These are phyloP conservation scores for Caryopteris hybrid DNA, from an alignment of 305 asterid species.

Conservation along the genomic window DNA sequence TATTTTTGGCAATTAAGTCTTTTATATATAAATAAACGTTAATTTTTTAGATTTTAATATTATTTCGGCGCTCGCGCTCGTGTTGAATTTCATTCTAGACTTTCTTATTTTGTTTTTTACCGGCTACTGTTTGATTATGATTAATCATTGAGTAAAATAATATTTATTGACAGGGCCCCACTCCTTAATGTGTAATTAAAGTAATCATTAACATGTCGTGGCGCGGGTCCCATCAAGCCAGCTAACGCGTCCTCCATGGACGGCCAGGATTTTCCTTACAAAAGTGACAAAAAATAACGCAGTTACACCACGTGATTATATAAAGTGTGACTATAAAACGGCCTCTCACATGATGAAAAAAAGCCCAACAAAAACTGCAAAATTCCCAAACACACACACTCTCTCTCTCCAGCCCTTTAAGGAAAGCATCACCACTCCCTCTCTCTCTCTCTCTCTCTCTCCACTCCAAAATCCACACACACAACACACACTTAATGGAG, in stretches of 20 bases:
- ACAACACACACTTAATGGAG: conserved; percentile 36
- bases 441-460: neutral
- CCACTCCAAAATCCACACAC: neutral
- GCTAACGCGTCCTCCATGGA: neutral
- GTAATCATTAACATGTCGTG: no score
- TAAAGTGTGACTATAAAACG: conserved; percentile 11
- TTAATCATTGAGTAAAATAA: no score
- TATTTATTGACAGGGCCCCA: no score
- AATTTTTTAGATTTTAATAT: no score
- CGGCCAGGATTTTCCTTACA: neutral
- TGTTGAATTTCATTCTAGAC: no score
- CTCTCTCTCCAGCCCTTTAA: neutral
- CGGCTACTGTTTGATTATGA: no score
- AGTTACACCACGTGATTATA: conserved; percentile 12
- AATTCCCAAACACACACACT: neutral
- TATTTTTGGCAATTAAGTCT: no score
- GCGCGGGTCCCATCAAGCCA: neutral
- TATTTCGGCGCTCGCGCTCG: no score
- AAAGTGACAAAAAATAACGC: neutral
- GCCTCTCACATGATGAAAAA: conserved; percentile 8
- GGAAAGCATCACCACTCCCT: neutral
- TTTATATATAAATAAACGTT: no score
- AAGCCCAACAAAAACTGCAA: neutral
- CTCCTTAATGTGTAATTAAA: no score
- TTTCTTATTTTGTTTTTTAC: no score